Evolutionary conservation across 2,329 filamentous ascomycete species (phyloP).

Genomic region (Pseudocercospora musae): DNA sequence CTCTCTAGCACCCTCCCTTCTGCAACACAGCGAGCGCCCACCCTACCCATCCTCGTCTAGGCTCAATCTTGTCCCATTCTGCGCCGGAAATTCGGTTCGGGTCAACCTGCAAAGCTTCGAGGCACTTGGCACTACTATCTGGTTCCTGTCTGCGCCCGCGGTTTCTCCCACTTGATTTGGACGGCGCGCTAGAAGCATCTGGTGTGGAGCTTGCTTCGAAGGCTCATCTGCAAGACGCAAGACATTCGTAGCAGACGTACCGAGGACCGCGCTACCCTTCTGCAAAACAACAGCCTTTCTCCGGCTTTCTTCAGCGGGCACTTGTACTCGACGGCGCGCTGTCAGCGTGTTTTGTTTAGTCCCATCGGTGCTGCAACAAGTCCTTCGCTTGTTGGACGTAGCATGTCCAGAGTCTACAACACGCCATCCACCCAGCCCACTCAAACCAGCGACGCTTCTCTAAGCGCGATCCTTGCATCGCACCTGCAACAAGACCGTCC

Average conservation of each 20-base stretch:
- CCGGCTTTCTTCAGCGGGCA: slow-evolving; percentile 33
- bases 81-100: slow-evolving; percentile 31
- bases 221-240: slow-evolving; percentile 48
- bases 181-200: slow-evolving; percentile 31
- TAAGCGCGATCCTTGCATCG: slow-evolving; percentile 40
- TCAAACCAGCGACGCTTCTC: slow-evolving; percentile 38
- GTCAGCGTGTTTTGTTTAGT: slow-evolving; percentile 34
- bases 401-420: slow-evolving; percentile 47
- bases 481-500: slow-evolving; percentile 37
- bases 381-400: slow-evolving; percentile 33
- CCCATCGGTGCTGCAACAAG: slow-evolving; percentile 32
- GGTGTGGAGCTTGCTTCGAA: slow-evolving; percentile 33
- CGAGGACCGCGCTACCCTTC: slow-evolving; percentile 43
- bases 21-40: slow-evolving; percentile 22
- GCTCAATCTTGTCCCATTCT: slow-evolving; percentile 24
- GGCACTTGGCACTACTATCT: slow-evolving; percentile 18
- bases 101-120: slow-evolving; percentile 21
- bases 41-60: slow-evolving; percentile 28
- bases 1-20: slow-evolving; percentile 25
- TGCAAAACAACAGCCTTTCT: slow-evolving; percentile 36
- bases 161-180: slow-evolving; percentile 18
- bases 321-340: slow-evolving; percentile 37
- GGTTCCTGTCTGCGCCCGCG: slow-evolving; percentile 17
- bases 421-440: slow-evolving; percentile 24
- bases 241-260: slow-evolving; percentile 47